Base-by-base conservation (phyloP, 192 early-diverging fungal species). In the Phycomyces blakesleeanus region DNA sequence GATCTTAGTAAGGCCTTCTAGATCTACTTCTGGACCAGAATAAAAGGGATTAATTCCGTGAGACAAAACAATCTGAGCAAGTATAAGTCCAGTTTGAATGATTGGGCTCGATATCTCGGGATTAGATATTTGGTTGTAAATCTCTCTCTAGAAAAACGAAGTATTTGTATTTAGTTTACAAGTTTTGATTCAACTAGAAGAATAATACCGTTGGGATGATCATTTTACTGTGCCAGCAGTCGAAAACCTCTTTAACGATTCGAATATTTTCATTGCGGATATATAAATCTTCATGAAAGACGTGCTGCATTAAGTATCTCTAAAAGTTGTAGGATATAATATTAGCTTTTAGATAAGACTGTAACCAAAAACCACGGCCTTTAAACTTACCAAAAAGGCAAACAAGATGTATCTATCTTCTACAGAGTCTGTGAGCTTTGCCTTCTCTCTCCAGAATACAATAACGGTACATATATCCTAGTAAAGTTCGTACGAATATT, bases 391-490 rank as follows among this genome's bases (percentile, higher is more conserved):
- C 73, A 80, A 42, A 42, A 85, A 80, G 14, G 37, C 69, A 47
- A 72, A 64, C 6, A 85, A 60, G 6, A 77, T 51, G 14, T 70
- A 65, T 27, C 72, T 66, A 51, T 78, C 79, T 3, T 79, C 73
- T 26, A 65, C 61, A 24, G 63, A 51, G 39, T 71, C 49, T 20
- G 51, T n/a, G 1, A 82, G 49, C 10, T 70, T 65, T 15, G 67
- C 56, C 1, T 51, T 67, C 38, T 68, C 72, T n/a, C 78, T 80
- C 89, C 89, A 90, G n/a, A 76, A 72, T 49, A 90, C 73, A 37
- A 90, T 67, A 5, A 87, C 49, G 5, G 85, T 71, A 60, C 87
- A 86, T 15, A 90, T 20, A 61, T 88, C 88, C 87, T 89, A 65
- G 29, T 9, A 27, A 15, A 38, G 14, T 0, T 51, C 6, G n/a